Percentiles rank a stretch among this genome's conserved stretches.
phyloP scores from a whole-genome alignment of 1,139 yeast genomes.

The Sugiyamaella pinicola region DNA sequence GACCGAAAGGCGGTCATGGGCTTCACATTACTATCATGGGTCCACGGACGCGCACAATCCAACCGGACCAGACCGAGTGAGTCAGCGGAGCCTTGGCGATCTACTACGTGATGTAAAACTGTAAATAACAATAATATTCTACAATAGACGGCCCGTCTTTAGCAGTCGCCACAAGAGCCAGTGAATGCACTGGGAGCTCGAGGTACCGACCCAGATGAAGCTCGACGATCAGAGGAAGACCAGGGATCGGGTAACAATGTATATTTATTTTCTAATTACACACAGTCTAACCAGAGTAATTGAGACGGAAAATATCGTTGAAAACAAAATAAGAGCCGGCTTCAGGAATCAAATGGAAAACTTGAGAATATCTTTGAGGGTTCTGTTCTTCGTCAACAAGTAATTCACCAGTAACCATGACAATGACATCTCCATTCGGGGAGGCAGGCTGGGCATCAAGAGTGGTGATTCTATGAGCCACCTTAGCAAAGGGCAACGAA shows the following conservation, averaged over 20 bases:
- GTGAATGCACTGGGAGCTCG: too few species aligned
- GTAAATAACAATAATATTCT: not conserved
- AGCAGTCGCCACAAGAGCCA: too few species aligned
- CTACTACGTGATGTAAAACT: slow-evolving; percentile 14
- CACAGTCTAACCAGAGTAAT: slow-evolving; percentile 16
- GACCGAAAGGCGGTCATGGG: slow-evolving; percentile 35
- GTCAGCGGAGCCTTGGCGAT: slow-evolving; percentile 12
- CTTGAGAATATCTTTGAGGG: slow-evolving; percentile 95
- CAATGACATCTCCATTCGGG: slow-evolving; percentile 89
- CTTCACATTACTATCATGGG: slow-evolving; percentile 16
- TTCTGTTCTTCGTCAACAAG: slow-evolving; percentile 91
- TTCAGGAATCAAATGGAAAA: slow-evolving; percentile 94
- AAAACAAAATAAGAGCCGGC: slow-evolving; percentile 88
- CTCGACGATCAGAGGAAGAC: too few species aligned
- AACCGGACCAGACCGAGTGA: slow-evolving; percentile 4
- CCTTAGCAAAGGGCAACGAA: slow-evolving; percentile 87
- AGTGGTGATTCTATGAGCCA: slow-evolving; percentile 88
- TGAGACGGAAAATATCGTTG: slow-evolving; percentile 92
- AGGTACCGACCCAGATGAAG: not conserved
- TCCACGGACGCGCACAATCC: not conserved
- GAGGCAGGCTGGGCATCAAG: slow-evolving; percentile 98
- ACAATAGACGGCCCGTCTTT: too few species aligned
- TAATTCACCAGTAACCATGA: slow-evolving; percentile 97
- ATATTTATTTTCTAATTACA: not conserved
- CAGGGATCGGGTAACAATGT: not conserved